A percentile compares a stretch with the other conserved stretches of the same genome.
Evolutionary conservation across 2,329 filamentous ascomycete species (phyloP).

Genomic region (Onygenales sp.): DNA sequence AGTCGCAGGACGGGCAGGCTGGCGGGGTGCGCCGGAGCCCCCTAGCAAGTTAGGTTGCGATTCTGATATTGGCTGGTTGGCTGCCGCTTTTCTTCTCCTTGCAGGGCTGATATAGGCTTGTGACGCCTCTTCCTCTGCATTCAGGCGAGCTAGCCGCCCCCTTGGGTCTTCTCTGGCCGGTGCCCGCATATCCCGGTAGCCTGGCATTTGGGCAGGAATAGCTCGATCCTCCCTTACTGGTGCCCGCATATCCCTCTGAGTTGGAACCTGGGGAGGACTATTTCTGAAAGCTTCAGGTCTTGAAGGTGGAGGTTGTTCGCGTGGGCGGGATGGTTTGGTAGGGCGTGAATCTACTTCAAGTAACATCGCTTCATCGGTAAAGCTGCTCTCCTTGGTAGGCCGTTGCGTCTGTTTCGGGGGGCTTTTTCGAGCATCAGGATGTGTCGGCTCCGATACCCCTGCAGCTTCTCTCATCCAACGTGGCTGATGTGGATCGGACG

Average conservation of each 20-base stretch:
- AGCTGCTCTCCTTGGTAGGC: neutral
- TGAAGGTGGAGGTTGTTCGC: constrained; percentile 3
- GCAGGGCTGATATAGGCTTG: constrained; percentile 84
- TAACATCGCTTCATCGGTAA: constrained; percentile 56
- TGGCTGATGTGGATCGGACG: constrained; percentile 69
- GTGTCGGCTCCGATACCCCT: constrained; percentile 11
- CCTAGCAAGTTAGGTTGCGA: constrained; percentile 58
- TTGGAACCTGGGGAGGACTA: neutral
- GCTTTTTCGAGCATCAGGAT: neutral
- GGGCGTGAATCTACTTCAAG: constrained; percentile 44
- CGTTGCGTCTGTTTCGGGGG: neutral
- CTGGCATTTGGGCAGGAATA: constrained; percentile 15
- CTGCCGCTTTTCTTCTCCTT: constrained; percentile 59
- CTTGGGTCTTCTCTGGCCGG: constrained; percentile 35
- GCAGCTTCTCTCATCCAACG: constrained; percentile 85
- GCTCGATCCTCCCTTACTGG: neutral
- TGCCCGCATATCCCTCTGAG: neutral
- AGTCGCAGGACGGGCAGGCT: constrained; percentile 24
- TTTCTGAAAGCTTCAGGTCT: neutral
- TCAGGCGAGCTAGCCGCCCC: constrained; percentile 60
- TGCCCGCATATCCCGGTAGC: constrained; percentile 9
- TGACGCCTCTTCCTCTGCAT: constrained; percentile 67
- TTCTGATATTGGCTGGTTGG: constrained; percentile 35
- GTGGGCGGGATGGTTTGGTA: constrained; percentile 12
- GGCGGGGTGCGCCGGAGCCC: constrained; percentile 22